A percentile compares a stretch with the other conserved stretches of the same genome.
Conservation (phyloP, 164 flowering plant species). For the Berberis thunbergii region DNA sequence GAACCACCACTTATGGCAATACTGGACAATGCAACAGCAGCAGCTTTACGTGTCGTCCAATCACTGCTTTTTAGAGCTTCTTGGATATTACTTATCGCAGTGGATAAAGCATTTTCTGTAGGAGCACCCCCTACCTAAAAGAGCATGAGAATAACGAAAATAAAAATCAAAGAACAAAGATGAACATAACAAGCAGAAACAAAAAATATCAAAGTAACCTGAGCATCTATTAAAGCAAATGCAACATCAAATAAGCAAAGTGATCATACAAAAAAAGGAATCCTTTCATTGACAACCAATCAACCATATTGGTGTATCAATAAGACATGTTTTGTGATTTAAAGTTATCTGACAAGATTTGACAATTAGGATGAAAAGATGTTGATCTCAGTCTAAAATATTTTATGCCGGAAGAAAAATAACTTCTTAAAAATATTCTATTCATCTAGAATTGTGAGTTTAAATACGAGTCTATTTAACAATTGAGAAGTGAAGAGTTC, state of each 20-base stretch:
- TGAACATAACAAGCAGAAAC: background rate
- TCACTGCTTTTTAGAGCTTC: conserved; percentile 78
- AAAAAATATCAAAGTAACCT: background rate
- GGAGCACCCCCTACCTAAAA: conserved; percentile 85
- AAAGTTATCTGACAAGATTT: no score
- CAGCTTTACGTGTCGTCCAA: conserved; percentile 92
- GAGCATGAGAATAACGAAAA: background rate
- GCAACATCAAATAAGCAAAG: background rate
- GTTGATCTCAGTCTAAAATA: no score
- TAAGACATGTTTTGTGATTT: no score
- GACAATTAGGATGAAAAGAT: no score
- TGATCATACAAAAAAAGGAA: background rate
- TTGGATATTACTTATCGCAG: conserved; percentile 61
- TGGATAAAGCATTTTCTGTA: conserved; percentile 38
- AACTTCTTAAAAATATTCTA: no score
- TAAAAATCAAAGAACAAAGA: background rate
- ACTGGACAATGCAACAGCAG: conserved; percentile 59
- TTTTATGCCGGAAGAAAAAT: no score
- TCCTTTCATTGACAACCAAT: no score
- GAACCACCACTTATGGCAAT: conserved; percentile 47
- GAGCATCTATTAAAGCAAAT: background rate
- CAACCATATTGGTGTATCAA: no score
- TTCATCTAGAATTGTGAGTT: no score
- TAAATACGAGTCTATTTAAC: no score
- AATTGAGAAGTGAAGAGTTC: no score